phyloP scores from a whole-genome alignment of 768 basidiomycete species.

The Dacryopinax spathularia region DNA sequence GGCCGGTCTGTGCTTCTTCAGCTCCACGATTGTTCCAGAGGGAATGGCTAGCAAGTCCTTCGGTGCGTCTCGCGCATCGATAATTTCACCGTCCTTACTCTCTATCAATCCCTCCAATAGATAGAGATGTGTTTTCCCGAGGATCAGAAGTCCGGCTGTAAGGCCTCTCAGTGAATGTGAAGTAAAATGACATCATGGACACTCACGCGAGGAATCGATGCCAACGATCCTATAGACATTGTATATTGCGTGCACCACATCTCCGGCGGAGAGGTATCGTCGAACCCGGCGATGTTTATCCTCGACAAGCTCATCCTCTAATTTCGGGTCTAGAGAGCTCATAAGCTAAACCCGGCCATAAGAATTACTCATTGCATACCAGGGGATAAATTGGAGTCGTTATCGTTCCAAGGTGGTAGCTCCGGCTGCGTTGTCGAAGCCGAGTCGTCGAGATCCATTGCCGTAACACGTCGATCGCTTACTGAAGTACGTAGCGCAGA shows the following conservation, averaged over 20 bases:
- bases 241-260: constrained; percentile 72
- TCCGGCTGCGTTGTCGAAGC: neutral
- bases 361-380: neutral
- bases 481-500: neutral
- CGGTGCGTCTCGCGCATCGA: constrained; percentile 76
- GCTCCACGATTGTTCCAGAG: constrained; percentile 58
- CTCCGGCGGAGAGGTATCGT: constrained; percentile 76
- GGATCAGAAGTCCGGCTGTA: constrained; percentile 72
- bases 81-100: constrained; percentile 72
- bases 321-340: constrained; percentile 31
- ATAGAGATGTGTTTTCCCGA: constrained; percentile 73
- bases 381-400: neutral
- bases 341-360: constrained; percentile 1
- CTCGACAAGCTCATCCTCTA: constrained; percentile 61
- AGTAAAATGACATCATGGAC: neutral
- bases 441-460: neutral
- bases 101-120: constrained; percentile 84
- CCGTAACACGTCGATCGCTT: neutral
- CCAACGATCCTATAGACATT: constrained; percentile 82
- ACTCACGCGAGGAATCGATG: constrained; percentile 81
- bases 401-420: neutral
- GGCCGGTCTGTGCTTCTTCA: constrained; percentile 65
- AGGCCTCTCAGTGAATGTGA: neutral
- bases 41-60: constrained; percentile 68
- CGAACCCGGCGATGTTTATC: constrained; percentile 80